Base-by-base conservation (phyloP, 345 rosid genomes). In the Populus pruinosa region DNA sequence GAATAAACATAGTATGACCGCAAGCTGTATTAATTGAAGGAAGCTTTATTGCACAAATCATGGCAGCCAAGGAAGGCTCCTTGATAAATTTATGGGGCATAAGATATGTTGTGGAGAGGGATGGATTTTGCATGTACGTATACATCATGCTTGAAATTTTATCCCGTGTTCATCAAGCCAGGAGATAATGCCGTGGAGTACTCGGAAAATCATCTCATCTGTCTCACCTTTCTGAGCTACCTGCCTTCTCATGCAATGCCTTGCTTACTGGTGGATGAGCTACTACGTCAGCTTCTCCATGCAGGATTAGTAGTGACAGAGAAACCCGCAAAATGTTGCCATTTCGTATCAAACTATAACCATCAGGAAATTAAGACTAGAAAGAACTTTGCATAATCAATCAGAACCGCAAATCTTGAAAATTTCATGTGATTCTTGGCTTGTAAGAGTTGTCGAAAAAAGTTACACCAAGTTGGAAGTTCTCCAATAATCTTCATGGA, bases 191-290 rank as follows among this genome's bases (percentile, higher is more conserved):
- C 93, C 95, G 8, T 71, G 56, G 25, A 93, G 85, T 80, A 93
- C 99, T 82, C 80, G 90, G 25, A 86, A 80, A 70, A 93, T 92
- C 83, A 77, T 77, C 16, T 92, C 97, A 72, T 96, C 99, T 3
- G 98, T 89, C 74, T 96, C 99, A 0, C 98, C 99, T 82, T 92
- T 96, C 99, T 75, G 86, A 68, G 72, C 93, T 88, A 67, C 84
- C 87, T 18, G 99, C 97, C 79, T 91, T 94, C 87, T 90, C 85
- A 20, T 91, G 85, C 80, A 96, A 81, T 17, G 87, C 89, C 87
- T 81, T 88, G 90, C 97, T 96, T 67, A 92, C 95, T 0, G 97
- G 89, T 1, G 97, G 99, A 79, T 96, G 97, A 0, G 99, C 92
- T 47, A 96, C 91, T 7, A 72, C 75, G 73, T 96, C 99, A 20